Evolutionary conservation across 2,329 filamentous ascomycete genomes (phyloP), one percentile per base, ranked within the genome.

Genomic region (Fusarium sublunatum): DNA sequence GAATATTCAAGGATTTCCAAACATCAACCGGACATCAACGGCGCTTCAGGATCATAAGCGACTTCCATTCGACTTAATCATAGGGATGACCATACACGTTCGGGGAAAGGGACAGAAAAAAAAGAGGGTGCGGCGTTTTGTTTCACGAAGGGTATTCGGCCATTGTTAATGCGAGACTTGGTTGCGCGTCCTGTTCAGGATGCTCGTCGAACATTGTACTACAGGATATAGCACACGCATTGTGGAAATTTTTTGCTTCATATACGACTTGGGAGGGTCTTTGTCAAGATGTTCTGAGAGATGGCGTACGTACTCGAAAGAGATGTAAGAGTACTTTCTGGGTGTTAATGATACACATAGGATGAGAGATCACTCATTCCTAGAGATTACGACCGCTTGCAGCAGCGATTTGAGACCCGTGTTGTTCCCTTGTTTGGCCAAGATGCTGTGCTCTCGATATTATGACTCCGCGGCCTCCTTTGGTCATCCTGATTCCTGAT

Each of bases 51-150:
- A 46, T 45, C 50, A 65, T 59, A 51, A 59, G 53, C 60, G 54
- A 67, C 56, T 64, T 62, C 38, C 48, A 56, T 64, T 58, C 52
- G 45, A 52, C 26, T 43, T 53, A 51, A 55, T 64, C 49, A 56
- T n/a, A 39, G 55, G 56, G 55, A 46, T 64, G 45, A 15, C 53
- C 61, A 45, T 42, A 58, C 47, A 60, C 45, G 60, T 51, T 53
- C 26, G 48, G 50, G 54, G 55, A 39, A 24, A 49, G 62, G 65
- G 32, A 35, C 47, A 51, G 19, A 19, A 58, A 53, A 61, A 63
- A 67, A 61, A 62, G 60, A 52, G 60, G 48, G 49, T 53, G 63
- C 54, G 69, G 69, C 69, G 69, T 71, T 71, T 71, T 69, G 58
- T 57, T 66, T 71, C 64, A 41, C 44, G 43, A 52, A 41, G 54